Base-by-base conservation (phyloP, 495 filamentous ascomycete genomes). In the Aspergillus nanangensis region DNA sequence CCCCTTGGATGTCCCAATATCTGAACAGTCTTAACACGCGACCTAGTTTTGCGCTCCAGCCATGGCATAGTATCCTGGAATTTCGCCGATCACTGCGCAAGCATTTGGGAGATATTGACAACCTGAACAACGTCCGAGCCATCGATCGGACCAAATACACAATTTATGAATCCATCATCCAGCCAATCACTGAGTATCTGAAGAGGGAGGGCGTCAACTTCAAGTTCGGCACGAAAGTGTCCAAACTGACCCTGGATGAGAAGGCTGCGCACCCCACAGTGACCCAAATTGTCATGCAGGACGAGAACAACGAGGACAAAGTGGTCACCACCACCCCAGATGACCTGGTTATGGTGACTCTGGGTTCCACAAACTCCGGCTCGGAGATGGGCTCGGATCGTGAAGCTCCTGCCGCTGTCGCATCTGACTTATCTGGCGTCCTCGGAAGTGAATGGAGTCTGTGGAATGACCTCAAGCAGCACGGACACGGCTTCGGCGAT, bases 141-240 rank as follows among this genome's bases (percentile, higher is more conserved):
- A 41, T 58, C 8, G 50, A 62, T 29, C 41, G 45, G 2, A 64
- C 62, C 13, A 54, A 58, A 3, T 69, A 62, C 44, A 63, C 62
- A 31, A 52, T 60, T 24, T 60, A 63, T 44, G 62, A 69, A 29
- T 65, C 61, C 0, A 60, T 69, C 9, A 57, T 74, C n/a, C 31
- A 41, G 5, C 69, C 68, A 0, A 59, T 74, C 14, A 53, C 53
- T 5, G 41, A 45, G 8, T 71, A 63, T 35, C 61, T 74, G 8
- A 50, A 64, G 41, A 32, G 47, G 2, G 53, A 63, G 41, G 67
- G 67, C n/a, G 69, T 71, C 2, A 55, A 68, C 36, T 74, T 74
- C 44, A 56, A 54, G n/a, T 63, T 58, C 48, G 29, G 61, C 20
- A 52, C 48, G 22, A 55, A 41, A 8, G 52, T 58, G 1, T 50